A percentile compares a stretch with the other conserved stretches of the same genome.
Conservation (phyloP, 2,329 filamentous ascomycete genomes). For the Dendrostoma leiphaemia region DNA sequence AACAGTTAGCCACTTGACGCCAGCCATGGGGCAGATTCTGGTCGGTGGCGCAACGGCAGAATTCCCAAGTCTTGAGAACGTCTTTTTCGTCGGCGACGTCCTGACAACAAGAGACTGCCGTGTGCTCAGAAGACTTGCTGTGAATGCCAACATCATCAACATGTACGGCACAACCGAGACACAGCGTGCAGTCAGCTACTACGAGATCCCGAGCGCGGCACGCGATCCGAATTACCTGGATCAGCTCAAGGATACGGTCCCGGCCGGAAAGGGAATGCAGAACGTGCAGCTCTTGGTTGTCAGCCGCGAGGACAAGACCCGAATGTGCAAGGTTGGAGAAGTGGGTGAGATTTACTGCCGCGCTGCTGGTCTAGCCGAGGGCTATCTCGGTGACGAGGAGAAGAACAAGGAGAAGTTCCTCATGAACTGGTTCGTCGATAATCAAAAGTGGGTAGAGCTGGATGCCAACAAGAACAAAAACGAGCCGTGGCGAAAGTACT, state of each 20-base stretch:
- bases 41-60: constrained; percentile 77
- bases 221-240: constrained; percentile 55
- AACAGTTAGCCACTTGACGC: constrained; percentile 85
- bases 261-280: constrained; percentile 81
- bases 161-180: constrained; percentile 91
- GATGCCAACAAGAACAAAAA: constrained; percentile 54
- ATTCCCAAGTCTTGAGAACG: constrained; percentile 74
- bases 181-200: constrained; percentile 78
- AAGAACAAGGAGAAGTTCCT: constrained; percentile 72
- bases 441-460: constrained; percentile 63
- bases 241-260: constrained; percentile 65
- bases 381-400: constrained; percentile 45
- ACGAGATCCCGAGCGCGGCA: constrained; percentile 66
- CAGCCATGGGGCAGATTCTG: constrained; percentile 93
- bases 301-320: constrained; percentile 62
- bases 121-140: constrained; percentile 71
- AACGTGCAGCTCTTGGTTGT: constrained; percentile 88
- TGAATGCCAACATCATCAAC: constrained; percentile 74
- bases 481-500: constrained; percentile 77
- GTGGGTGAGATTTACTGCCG: constrained; percentile 82
- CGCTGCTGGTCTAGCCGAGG: constrained; percentile 78
- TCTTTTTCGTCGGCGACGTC: constrained; percentile 91
- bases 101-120: constrained; percentile 81
- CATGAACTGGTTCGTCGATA: constrained; percentile 81
- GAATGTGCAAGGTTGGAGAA: constrained; percentile 76